Evolutionary conservation across 2,329 filamentous ascomycete genomes (phyloP), one percentile per base, ranked within the genome.

Genomic region (Curvularia eragrostidis): DNA sequence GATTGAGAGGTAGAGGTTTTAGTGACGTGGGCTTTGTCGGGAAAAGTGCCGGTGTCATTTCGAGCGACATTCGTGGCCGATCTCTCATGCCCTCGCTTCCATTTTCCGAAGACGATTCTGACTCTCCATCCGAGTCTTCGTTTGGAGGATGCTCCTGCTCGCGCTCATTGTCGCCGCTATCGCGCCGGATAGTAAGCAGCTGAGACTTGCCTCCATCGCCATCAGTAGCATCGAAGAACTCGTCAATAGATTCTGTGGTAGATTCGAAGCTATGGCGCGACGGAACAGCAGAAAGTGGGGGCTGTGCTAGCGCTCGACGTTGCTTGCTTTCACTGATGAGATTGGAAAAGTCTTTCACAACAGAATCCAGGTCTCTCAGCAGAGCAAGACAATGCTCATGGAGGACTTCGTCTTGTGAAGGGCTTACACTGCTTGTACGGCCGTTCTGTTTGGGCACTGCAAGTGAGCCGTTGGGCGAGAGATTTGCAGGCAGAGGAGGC

Each of bases 211-310:
- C 54, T 0, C 61, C 68, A 15, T 65, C 88, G 50, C 87, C 89
- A 69, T 66, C 67, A 90, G 59, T 88, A 1, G 95, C 95, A 74
- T 99, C 95, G 68, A 97, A 99, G 78, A 98, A 99, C 73, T 98
- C 94, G 55, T 96, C 91, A 2, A 85, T 85, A 1, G 91, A 89
- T 43, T 70, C 72, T 28, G 88, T 84, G 5, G 53, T 56, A 0
- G 93, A 96, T 61, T 97, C 93, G 52, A 96, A 86, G 70, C 93
- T 97, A 69, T 84, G 82, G 36, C 87, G 81, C 10, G 85, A 83
- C 13, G 66, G 68, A 4, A 71, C 65, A 3, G 74, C 69, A 9
- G 75, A 71, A 21, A 64, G 53, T 44, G 87, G 82, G 19, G 78
- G 68, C 5, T 87, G 82, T n/a, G 78, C 67, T 5, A 88, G 82